Evolutionary conservation across 2,329 filamentous ascomycete genomes (phyloP), one percentile per base, ranked within the genome.

Genomic region (Botrytis hyacinthi): DNA sequence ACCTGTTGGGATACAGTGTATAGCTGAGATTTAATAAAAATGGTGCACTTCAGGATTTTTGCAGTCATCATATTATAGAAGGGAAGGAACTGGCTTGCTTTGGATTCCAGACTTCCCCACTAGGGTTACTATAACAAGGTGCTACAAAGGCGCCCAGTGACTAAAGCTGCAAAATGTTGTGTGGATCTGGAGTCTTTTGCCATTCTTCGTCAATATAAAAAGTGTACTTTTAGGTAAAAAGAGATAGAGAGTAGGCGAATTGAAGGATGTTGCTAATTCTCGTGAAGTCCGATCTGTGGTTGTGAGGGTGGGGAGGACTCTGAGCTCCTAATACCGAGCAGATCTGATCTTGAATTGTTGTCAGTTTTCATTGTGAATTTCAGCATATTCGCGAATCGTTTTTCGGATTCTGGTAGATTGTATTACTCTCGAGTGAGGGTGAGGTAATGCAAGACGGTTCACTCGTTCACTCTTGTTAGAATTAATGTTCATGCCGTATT

Each of bases 141-240:
- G 29, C 29, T 6, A 9, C 18, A 54, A 29, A 54, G 51, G 5
- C 26, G 2, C 26, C 29, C n/a, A 7, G n/a, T 6, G n/a, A 29
- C 6, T 8, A 4, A 29, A 18, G n/a, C 6, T 54, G 3, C n/a
- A 2, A 54, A 54, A 7, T 8, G 0, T 22, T 63, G 6, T 29
- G 14, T 8, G 2, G 3, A 54, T 9, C 7, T 29, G 51, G 14
- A 29, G 14, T 54, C 3, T 14, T 54, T 54, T 29, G 3, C 26
- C 14, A 0, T 18, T 54, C 1, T 54, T 54, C 16, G 14, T 4
- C 7, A 16, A 54, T 18, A 14, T 6, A 5, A 0, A n/a, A n/a
- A n/a, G 26, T 18, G 51, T 54, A 14, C 51, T 62, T n/a, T 16
- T 42, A 37, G 22, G 6, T 18, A 16, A 54, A 29, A 16, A 29